phyloP scores from a whole-genome alignment of 768 basidiomycete species.

The Serendipita vermifera region DNA sequence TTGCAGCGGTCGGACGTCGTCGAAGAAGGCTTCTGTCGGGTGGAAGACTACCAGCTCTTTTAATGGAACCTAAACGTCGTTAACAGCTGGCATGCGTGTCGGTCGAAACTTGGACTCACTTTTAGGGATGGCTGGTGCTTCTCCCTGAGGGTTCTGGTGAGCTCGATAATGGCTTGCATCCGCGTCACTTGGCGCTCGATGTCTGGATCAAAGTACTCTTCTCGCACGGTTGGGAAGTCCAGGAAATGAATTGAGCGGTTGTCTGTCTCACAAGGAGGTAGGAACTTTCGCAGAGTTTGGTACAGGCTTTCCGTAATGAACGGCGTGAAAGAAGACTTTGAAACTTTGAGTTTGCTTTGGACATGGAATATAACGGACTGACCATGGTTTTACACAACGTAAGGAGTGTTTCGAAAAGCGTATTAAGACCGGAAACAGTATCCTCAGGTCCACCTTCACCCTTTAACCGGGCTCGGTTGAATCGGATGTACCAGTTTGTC shows the following conservation, averaged over 20 bases:
- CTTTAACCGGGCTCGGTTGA: conserved; percentile 91
- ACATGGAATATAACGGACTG: conserved; percentile 19
- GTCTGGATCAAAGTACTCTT: conserved; percentile 85
- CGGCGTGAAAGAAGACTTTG: conserved; percentile 91
- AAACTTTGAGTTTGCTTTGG: background rate
- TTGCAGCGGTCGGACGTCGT: conserved; percentile 71
- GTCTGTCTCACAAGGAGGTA: conserved; percentile 66
- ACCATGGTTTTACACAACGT: conserved; percentile 95
- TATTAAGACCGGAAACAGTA: conserved; percentile 78
- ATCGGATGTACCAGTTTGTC: conserved; percentile 99
- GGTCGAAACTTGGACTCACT: conserved; percentile 33
- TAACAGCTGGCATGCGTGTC: background rate
- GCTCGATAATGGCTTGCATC: conserved; percentile 90
- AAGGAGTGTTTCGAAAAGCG: conserved; percentile 87
- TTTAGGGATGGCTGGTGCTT: conserved; percentile 77
- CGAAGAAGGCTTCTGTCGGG: conserved; percentile 65
- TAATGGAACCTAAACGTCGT: conserved; percentile 62
- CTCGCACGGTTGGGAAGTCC: conserved; percentile 82
- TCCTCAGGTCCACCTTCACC: conserved; percentile 88
- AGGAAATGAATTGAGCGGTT: conserved; percentile 92
- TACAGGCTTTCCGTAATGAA: conserved; percentile 96
- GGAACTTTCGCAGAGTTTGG: conserved; percentile 75
- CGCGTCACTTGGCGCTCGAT: conserved; percentile 91
- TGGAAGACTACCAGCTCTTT: conserved; percentile 93
- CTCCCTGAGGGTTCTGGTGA: conserved; percentile 81